Base-by-base conservation (phyloP, 1,139 yeast species). In the Blastobotrys proliferans region DNA sequence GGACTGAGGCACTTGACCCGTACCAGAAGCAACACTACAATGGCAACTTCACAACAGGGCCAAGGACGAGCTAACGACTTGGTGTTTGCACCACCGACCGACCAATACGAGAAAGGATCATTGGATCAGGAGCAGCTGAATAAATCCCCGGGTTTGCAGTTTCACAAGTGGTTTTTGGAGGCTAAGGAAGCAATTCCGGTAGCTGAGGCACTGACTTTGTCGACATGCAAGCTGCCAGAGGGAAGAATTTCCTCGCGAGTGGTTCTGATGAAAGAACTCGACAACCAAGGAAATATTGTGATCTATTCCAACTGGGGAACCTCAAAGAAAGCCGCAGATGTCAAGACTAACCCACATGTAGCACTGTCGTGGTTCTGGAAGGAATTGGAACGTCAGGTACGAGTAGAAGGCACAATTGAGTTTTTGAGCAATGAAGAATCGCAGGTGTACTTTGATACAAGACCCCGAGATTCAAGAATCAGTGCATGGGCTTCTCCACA, bases 401-500 rank as follows among this genome's bases (percentile, higher is more conserved):
- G 98, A 51, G 82, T 92, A 10, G 98, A 92, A 63, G 98, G 98
- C 27, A 54, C 69, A 10, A 81, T 87, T 58, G 94, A 85, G 61
- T 76, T 74, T 50, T 83, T 90, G 26, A 70, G 79, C 25, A 72
- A 81, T 48, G 90, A 83, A 54, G 86, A 84, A 30, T 76, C 88
- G 8, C 79, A 82, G 54, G 72, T 81, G 43, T 92, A 92, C 65
- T 92, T 79, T 64, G 74, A 77, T 43, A 83, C 95, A 1, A 74
- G 98, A 57, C 97, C 98, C 27, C 73, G 95, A 49, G 97, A 94
- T 4, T 84, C 95, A 18, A 80, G 85, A 60, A 80, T 92, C 49
- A 97, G 98, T 19, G 98, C 98, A 0, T 90, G 97, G 96, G 84
- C 97, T 0, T 82, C 94, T 35, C 94, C 95, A 1, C 98, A 92